Evolutionary conservation across 441 rosid genomes (phyloP).

Genomic region (Caryocar brasiliense): DNA sequence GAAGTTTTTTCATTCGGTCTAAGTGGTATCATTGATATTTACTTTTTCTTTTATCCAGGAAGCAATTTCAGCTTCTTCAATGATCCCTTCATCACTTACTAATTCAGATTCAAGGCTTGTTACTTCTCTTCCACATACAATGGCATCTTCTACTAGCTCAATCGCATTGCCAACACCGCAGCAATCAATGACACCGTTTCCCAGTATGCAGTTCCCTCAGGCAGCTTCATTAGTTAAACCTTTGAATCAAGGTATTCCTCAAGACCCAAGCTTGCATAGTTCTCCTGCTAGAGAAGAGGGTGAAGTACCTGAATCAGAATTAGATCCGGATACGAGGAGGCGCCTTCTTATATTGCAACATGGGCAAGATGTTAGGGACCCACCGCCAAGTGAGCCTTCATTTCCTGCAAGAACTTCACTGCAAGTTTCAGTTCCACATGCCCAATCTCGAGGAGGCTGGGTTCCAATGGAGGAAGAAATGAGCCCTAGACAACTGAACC

Average conservation of each 20-base stretch:
- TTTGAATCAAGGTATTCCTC: slow-evolving; percentile 39
- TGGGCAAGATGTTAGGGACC: slow-evolving; percentile 85
- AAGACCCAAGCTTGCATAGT: slow-evolving; percentile 70
- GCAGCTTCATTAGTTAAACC: slow-evolving; percentile 43
- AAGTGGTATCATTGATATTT: not conserved
- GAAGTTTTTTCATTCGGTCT: not conserved
- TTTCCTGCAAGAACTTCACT: slow-evolving; percentile 56
- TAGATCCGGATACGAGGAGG: slow-evolving; percentile 95
- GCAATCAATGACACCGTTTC: slow-evolving; percentile 33
- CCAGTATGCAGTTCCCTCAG: slow-evolving; percentile 44
- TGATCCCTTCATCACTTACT: slow-evolving; percentile 36
- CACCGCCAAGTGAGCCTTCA: slow-evolving; percentile 47
- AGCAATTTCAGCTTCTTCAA: slow-evolving; percentile 59
- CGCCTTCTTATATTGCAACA: slow-evolving; percentile 93
- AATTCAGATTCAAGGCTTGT: slow-evolving; percentile 58
- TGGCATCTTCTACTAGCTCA: slow-evolving; percentile 59
- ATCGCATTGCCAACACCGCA: slow-evolving; percentile 40
- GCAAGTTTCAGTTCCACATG: slow-evolving; percentile 57
- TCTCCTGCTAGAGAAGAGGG: slow-evolving; percentile 99
- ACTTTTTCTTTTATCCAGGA: slow-evolving; percentile 42
- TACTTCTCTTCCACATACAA: slow-evolving; percentile 42
- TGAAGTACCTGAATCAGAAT: slow-evolving; percentile 93
- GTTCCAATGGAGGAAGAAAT: slow-evolving; percentile 76
- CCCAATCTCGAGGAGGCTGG: slow-evolving; percentile 63
- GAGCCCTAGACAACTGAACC: slow-evolving; percentile 61